Conservation (phyloP, 2,329 filamentous ascomycete species). For the Stromatinia cepivora region DNA sequence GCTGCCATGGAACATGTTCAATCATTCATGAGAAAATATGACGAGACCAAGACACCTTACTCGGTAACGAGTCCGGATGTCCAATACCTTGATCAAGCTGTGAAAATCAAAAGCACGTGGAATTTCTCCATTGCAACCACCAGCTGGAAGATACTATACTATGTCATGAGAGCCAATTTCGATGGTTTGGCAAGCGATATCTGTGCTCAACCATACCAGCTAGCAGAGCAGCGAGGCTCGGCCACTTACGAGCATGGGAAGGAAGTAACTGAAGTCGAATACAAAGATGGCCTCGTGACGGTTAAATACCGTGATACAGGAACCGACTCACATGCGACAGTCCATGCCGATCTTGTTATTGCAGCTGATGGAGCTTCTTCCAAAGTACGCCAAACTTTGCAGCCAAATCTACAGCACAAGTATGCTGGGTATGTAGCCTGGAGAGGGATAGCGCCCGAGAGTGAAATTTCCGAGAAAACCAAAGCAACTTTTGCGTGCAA, state of each 20-base stretch:
- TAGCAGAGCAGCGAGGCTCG: not conserved
- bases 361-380: not conserved
- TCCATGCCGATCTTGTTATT: constrained; percentile 7
- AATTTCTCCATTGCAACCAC: not conserved
- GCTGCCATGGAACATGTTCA: constrained; percentile 6
- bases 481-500: constrained; percentile 3
- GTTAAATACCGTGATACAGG: not conserved
- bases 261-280: not conserved
- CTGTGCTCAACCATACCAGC: not conserved
- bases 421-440: constrained; percentile 15
- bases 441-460: not conserved
- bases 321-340: not conserved
- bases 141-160: constrained; percentile 31
- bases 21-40: not conserved
- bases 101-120: constrained; percentile 12
- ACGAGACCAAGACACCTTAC: not conserved
- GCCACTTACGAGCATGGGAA: constrained; percentile 3
- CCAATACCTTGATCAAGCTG: not conserved
- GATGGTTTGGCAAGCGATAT: constrained; percentile 28
- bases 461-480: not conserved
- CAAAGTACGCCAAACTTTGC: not conserved
- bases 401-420: not conserved
- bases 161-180: constrained; percentile 30
- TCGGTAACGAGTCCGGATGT: constrained; percentile 5
- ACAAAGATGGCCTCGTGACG: constrained; percentile 1